These are phyloP conservation scores for Cunninghamia lanceolata DNA, from an alignment of 75 land plant genomes.

Conservation along the genomic window DNA sequence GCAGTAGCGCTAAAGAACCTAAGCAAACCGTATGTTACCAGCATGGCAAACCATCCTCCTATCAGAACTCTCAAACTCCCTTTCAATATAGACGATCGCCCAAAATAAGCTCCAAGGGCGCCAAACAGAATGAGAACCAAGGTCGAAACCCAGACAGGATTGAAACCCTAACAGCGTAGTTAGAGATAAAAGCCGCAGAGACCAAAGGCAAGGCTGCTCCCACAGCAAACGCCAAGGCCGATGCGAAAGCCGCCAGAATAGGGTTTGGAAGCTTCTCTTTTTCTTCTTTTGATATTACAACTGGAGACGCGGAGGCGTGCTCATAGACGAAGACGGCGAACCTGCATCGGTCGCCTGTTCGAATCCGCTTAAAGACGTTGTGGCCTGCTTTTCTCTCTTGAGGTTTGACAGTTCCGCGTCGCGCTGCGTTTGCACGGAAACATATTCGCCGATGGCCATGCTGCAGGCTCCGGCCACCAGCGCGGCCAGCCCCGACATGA, in stretches of 20 bases:
- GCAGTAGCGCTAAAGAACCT: slow-evolving; percentile 27
- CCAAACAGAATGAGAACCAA: slow-evolving; percentile 38
- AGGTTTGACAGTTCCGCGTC: too few relatives aligned
- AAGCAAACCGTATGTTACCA: slow-evolving; percentile 65
- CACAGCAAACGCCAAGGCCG: slow-evolving; percentile 40
- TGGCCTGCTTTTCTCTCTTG: too few relatives aligned
- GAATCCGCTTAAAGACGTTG: too few relatives aligned
- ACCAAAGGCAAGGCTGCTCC: slow-evolving; percentile 54
- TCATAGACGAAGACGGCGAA: too few relatives aligned
- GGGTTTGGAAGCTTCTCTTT: slow-evolving; percentile 20
- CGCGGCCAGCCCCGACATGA: too few relatives aligned
- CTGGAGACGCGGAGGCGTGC: too few relatives aligned
- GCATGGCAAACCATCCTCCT: slow-evolving; percentile 85
- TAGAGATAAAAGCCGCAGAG: slow-evolving; percentile 34
- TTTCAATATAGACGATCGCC: slow-evolving; percentile 25
- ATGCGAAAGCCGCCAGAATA: slow-evolving; percentile 43
- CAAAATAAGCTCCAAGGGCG: slow-evolving; percentile 38
- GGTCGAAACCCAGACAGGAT: slow-evolving; percentile 26
- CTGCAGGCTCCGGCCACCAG: too few relatives aligned
- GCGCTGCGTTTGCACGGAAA: too few relatives aligned
- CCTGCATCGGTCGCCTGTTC: too few relatives aligned
- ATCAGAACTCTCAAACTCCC: slow-evolving; percentile 38
- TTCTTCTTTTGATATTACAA: too few relatives aligned
- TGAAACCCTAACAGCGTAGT: slow-evolving; percentile 18
- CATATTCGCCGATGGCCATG: too few relatives aligned